Percentiles rank a stretch among this genome's conserved stretches.
These are phyloP conservation scores for Aspergillus coremiiformis DNA, from an alignment of 495 filamentous ascomycete genomes.

Conservation along the genomic window DNA sequence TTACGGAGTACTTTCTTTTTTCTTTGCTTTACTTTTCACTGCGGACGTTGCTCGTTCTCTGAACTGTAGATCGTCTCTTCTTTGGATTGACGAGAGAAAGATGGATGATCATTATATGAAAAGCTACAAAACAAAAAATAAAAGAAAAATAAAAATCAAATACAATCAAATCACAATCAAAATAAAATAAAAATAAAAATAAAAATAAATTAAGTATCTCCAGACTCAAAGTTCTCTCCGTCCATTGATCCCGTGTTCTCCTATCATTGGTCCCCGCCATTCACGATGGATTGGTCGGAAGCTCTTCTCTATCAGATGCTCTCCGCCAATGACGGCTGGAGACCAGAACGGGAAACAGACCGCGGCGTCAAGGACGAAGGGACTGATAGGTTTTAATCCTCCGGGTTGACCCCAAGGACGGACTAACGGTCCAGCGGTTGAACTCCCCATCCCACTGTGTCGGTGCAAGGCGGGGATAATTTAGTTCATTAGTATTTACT, in stretches of 20 bases:
- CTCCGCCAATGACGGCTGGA: background rate
- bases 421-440: background rate
- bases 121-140: too few species aligned
- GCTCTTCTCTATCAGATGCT: background rate
- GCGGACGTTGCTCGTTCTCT: too few species aligned
- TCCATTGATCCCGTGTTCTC: background rate
- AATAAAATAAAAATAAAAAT: background rate
- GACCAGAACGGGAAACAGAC: slow-evolving; percentile 1
- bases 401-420: background rate
- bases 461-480: slow-evolving; percentile 1
- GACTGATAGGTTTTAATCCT: background rate
- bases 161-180: too few species aligned
- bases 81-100: too few species aligned
- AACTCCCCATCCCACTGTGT: background rate
- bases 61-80: too few species aligned
- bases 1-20: too few species aligned
- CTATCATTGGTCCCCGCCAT: background rate
- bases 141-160: too few species aligned
- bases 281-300: background rate
- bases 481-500: too few species aligned
- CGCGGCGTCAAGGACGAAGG: background rate
- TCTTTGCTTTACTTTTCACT: too few species aligned
- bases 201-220: background rate
- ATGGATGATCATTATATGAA: too few species aligned
- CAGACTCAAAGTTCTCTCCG: too few species aligned